Base-by-base conservation (phyloP, 2,329 filamentous ascomycete genomes). In the Colletotrichum abscissum region DNA sequence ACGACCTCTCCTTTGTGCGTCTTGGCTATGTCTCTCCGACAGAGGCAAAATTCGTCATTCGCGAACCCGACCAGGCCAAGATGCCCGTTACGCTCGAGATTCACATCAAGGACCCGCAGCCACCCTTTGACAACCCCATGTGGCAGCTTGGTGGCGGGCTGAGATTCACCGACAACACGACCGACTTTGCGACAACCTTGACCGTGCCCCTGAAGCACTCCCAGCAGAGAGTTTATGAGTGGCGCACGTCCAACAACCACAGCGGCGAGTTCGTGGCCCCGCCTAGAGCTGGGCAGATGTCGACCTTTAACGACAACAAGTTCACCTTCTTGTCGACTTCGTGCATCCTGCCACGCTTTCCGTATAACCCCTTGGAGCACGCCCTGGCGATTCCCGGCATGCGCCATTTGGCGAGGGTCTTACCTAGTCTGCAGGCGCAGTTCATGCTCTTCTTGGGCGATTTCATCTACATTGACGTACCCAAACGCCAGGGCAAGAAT, bases 321-420 rank as follows among this genome's bases (percentile, higher is more conserved):
- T 96, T 98, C 78, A 97, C 94, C 0, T 99, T 99, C 80, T 84
- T 98, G 8, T 95, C 95, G 4, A 97, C 95, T 0, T 98, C 95
- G 55, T 99, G 97, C 82, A 95, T 98, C 78, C 94, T 98, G 78
- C 93, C 93, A 12, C 93, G 95, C 22, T 95, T 98, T 69, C 97
- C 97, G 0, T 99, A 99, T 82, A 94, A 89, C 56, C 93, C 94
- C 0, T 82, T 95, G n/a, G 90, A 94, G 52, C 94, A 98, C 79
- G 91, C 96, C 0, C 87, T 98, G 3, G 89, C 93, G 12, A 93
- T 98, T 58, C 93, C 93, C 0, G 97, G 97, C 1, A 89, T 98
- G 78, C 91, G 90, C 66, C 88, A 95, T 77, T 88, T 99, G 67
- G 92, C 94, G 1, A 87, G 89, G n/a, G 89, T 92, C 57, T 85